Conservation (phyloP, 2,329 filamentous ascomycete species). For the Fusarium longipes region DNA sequence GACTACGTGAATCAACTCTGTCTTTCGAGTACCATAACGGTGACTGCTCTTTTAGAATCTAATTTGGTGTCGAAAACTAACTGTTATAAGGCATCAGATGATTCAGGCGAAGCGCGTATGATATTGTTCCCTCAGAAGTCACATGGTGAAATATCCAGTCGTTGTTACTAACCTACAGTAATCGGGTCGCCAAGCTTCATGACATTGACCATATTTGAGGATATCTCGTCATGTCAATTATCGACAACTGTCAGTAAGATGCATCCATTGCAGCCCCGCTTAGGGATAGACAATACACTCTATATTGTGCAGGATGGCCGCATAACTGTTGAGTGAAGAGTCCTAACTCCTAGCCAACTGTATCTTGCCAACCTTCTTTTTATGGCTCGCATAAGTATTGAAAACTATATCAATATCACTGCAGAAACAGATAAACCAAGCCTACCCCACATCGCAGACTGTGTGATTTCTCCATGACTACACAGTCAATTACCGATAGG, state of each 20-base stretch:
- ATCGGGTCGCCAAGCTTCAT: not conserved
- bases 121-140: not conserved
- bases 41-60: not conserved
- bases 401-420: not conserved
- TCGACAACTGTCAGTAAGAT: not conserved
- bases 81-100: not conserved
- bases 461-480: too few species aligned
- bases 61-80: not conserved
- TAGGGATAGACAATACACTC: fast-evolving
- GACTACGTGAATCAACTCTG: not conserved
- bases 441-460: not conserved
- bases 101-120: not conserved
- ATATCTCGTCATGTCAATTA: not conserved
- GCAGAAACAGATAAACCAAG: not conserved
- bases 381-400: not conserved
- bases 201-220: not conserved
- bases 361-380: not conserved
- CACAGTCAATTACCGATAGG: not conserved
- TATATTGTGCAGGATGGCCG: not conserved
- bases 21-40: not conserved
- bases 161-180: too few species aligned
- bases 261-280: too few species aligned
- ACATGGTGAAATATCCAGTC: too few species aligned
- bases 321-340: too few species aligned
- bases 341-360: not conserved